These are phyloP conservation scores for Echium plantagineum DNA, from an alignment of 257 asterid species.

Conservation along the genomic window DNA sequence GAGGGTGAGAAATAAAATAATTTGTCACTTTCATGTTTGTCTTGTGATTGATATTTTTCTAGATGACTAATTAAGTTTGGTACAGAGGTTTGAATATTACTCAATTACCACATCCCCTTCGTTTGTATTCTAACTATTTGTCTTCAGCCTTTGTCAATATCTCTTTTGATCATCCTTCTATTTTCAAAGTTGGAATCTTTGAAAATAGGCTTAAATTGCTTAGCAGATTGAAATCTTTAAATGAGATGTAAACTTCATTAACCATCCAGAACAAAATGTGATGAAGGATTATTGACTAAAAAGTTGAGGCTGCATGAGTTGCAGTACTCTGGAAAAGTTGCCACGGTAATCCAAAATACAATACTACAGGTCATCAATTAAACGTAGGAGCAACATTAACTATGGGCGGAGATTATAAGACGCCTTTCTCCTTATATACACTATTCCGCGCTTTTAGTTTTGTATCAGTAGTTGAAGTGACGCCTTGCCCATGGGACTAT, in stretches of 20 bases:
- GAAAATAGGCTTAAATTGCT: no score
- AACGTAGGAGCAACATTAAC: background rate
- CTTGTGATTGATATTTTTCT: no score
- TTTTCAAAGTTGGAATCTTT: no score
- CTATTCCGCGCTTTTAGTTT: background rate
- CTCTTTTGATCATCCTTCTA: no score
- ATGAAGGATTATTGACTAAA: background rate
- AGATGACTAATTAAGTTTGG: no score
- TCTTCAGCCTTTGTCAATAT: no score
- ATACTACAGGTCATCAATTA: background rate
- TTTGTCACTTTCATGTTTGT: no score
- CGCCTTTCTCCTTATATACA: background rate
- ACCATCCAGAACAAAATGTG: background rate
- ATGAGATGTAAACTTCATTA: background rate
- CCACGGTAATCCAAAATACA: background rate
- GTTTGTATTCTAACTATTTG: no score
- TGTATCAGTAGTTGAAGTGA: background rate
- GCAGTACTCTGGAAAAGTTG: background rate
- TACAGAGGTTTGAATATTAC: no score
- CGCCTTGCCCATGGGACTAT: constrained; percentile 4
- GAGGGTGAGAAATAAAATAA: no score
- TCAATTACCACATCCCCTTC: no score
- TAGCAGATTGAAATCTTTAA: no score
- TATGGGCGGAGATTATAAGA: background rate
- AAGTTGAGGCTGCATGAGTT: background rate